These are phyloP conservation scores for Penicillium griseofulvum DNA, from an alignment of 2,329 filamentous ascomycete species.

Conservation along the genomic window DNA sequence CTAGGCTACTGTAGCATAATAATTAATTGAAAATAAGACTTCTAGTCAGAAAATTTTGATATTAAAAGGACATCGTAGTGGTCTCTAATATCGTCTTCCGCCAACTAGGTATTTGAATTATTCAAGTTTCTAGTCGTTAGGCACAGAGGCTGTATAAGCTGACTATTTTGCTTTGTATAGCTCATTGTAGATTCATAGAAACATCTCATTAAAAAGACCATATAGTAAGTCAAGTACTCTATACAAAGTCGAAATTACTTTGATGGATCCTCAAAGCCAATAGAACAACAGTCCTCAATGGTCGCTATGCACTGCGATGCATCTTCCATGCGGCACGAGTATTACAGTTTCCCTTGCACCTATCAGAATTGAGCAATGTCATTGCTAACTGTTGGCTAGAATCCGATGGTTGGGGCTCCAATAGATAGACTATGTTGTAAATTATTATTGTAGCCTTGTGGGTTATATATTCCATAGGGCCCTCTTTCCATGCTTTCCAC, in stretches of 20 bases:
- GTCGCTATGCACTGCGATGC: background rate
- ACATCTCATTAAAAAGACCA: background rate
- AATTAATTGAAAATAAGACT: background rate
- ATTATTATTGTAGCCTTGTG: background rate
- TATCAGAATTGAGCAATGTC: constrained; percentile 13
- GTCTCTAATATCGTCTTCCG: too few relatives aligned
- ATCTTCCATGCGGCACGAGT: constrained; percentile 13
- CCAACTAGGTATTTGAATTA: too few relatives aligned
- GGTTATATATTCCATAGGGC: background rate
- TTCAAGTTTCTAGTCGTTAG: too few relatives aligned
- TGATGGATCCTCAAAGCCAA: background rate
- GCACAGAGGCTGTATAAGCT: too few relatives aligned
- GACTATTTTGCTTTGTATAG: too few relatives aligned
- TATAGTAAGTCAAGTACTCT: background rate
- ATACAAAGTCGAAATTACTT: too few relatives aligned
- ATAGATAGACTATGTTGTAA: background rate
- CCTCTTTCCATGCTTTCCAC: background rate
- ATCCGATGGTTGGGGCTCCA: background rate
- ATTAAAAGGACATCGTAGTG: too few relatives aligned
- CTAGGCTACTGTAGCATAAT: background rate
- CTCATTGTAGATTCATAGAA: too few relatives aligned
- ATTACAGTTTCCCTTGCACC: constrained; percentile 8
- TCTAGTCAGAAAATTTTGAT: too few relatives aligned
- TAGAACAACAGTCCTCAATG: background rate
- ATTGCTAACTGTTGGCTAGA: background rate